Evolutionary conservation across 2,329 filamentous ascomycete genomes (phyloP), one percentile per base, ranked within the genome.

Genomic region (Xylariaceae sp.): DNA sequence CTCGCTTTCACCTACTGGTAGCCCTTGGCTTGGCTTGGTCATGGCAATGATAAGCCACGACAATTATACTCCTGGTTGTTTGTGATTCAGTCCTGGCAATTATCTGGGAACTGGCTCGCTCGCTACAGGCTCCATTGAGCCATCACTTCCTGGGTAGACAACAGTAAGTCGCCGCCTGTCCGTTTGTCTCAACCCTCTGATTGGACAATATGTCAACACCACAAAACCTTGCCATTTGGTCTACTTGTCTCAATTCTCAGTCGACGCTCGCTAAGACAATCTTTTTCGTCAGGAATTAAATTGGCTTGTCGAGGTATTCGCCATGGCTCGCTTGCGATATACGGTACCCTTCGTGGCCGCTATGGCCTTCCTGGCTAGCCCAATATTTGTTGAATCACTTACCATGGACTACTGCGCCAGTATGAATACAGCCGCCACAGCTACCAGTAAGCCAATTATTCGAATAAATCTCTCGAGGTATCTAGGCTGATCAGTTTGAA

Each of bases 381-480:
- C 64, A 42, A 58, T 61, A 35, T 52, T 51, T 21, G 66, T 66
- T 21, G 57, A 58, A 48, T 9, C 68, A 2, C 57, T 74, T 24
- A 58, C 62, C 11, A 70, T 76, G 48, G 66, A 66, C 11, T 81
- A 78, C 58, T 81, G 79, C 62, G 74, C 79, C 30, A 73, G 59
- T 29, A 59, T 76, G 42, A 81, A 81, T 60, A 81, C 78, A 1
- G 77, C 70, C 13, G 65, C 67, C 11, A 74, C 70, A 23, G 40
- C 52, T 48, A 67, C 66, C n/a, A 76, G 78, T 80, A 69, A 68
- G 77, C 74, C 33, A 11, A 20, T 16, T 29, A 18, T 24, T 20
- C 6, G 10, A 32, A 51, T 30, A 49, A 41, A 54, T 59, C 40
- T 52, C 67, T 69, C 67, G 35, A 18, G 2, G 54, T 55, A 54